Conservation (phyloP, 2,329 filamentous ascomycete genomes). For the Ascochyta clinopodiicola region DNA sequence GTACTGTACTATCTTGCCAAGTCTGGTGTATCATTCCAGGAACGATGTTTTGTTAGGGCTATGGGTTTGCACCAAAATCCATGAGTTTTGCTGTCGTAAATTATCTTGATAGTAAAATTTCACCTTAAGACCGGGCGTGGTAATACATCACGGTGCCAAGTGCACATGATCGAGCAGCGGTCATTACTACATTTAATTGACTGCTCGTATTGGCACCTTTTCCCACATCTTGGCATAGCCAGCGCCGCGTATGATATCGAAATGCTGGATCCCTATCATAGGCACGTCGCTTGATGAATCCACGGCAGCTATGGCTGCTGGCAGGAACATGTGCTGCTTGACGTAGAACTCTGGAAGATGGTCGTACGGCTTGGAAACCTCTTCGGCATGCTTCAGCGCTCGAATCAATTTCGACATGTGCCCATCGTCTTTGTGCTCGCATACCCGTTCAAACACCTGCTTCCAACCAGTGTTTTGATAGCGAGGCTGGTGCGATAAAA, state of each 20-base stretch:
- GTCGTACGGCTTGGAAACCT: constrained; percentile 6
- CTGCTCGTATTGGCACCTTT: background rate
- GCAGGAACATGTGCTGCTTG: constrained; percentile 11
- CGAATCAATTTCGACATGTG: constrained; percentile 13
- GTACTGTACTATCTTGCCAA: too few relatives aligned
- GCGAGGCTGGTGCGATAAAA: background rate
- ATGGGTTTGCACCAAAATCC: too few relatives aligned
- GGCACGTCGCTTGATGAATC: constrained; percentile 12
- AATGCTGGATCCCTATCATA: background rate
- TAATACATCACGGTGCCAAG: too few relatives aligned
- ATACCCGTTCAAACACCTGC: constrained; percentile 7
- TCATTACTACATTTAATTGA: background rate
- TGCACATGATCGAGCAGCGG: too few relatives aligned
- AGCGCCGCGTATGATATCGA: background rate
- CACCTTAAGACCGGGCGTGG: too few relatives aligned
- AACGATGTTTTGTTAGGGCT: too few relatives aligned
- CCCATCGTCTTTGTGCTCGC: constrained; percentile 9
- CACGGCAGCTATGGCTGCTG: constrained; percentile 2
- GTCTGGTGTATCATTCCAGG: too few relatives aligned
- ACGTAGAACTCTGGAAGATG: constrained; percentile 2
- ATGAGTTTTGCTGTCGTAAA: too few relatives aligned
- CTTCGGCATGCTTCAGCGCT: background rate
- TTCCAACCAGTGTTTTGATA: background rate
- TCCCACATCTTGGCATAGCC: background rate
- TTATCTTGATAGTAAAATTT: too few relatives aligned